These are phyloP conservation scores for Exutisphaerella laricina DNA, from an alignment of 2,329 filamentous ascomycete species.

Conservation along the genomic window DNA sequence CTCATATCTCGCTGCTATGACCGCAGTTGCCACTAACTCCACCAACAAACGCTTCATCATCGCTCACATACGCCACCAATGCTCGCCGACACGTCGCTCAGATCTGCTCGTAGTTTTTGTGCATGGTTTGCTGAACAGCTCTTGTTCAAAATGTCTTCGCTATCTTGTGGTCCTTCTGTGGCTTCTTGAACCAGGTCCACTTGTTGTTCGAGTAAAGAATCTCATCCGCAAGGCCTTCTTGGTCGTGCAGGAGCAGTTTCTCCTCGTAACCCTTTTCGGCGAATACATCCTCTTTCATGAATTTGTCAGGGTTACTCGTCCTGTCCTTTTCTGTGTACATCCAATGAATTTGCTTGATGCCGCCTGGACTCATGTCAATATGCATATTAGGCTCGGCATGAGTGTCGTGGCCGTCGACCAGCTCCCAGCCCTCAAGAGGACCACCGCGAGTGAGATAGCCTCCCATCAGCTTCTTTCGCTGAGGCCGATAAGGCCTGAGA, in stretches of 20 bases:
- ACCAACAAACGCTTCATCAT: no score
- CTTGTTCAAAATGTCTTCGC: constrained; percentile 21
- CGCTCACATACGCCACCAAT: no score
- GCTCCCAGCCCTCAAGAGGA: constrained; percentile 30
- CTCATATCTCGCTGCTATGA: no score
- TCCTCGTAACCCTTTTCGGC: constrained; percentile 21
- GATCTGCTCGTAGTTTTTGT: no score
- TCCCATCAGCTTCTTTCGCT: constrained; percentile 16
- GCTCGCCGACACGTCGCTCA: no score
- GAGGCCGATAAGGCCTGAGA: constrained; percentile 21
- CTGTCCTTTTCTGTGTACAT: constrained; percentile 20
- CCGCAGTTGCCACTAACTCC: no score
- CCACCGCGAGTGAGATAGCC: constrained; percentile 16
- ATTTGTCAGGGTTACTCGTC: background rate
- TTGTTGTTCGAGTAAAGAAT: constrained; percentile 17
- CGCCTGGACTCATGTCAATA: constrained; percentile 21
- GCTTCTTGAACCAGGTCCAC: constrained; percentile 20
- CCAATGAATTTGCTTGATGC: constrained; percentile 24
- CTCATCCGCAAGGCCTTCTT: constrained; percentile 13
- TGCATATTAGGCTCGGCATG: constrained; percentile 20
- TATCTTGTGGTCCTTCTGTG: constrained; percentile 10
- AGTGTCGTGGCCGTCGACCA: constrained; percentile 28
- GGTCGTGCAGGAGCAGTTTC: constrained; percentile 17
- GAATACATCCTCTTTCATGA: constrained; percentile 26
- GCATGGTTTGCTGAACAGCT: no score